Conservation (phyloP, 768 basidiomycete species). For the Leccinum truebloodii region DNA sequence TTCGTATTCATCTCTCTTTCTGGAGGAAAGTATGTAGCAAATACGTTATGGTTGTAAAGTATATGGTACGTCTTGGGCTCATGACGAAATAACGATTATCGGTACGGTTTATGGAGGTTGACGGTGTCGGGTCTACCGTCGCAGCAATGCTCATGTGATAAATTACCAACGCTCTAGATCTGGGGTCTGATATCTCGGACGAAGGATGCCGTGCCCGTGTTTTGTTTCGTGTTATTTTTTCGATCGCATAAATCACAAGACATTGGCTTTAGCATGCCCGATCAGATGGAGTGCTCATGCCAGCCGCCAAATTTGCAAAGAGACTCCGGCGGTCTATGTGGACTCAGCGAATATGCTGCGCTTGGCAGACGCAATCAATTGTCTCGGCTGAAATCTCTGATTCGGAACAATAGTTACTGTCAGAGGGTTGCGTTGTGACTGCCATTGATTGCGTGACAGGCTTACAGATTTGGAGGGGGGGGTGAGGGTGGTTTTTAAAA, state of each 20-base stretch:
- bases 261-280: constrained; percentile 5
- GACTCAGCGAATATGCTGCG: constrained; percentile 17
- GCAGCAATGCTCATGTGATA: not conserved
- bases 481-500: not conserved
- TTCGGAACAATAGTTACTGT: not conserved
- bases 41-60: constrained; percentile 39
- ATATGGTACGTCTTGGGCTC: constrained; percentile 28
- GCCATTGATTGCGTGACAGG: constrained; percentile 12
- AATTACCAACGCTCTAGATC: not conserved
- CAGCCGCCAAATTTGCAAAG: constrained; percentile 7
- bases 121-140: too few species aligned
- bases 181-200: not conserved
- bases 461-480: constrained; percentile 17
- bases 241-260: not conserved
- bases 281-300: constrained; percentile 14
- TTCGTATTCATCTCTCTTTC: constrained; percentile 20
- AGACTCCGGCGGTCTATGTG: constrained; percentile 7
- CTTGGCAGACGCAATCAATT: constrained; percentile 6
- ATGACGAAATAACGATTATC: not conserved
- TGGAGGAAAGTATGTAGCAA: constrained; percentile 31
- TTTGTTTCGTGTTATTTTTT: not conserved
- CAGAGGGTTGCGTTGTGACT: not conserved
- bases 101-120: not conserved
- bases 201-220: not conserved
- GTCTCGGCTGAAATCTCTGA: constrained; percentile 23